Evolutionary conservation across 2,329 filamentous ascomycete genomes (phyloP), one percentile per base, ranked within the genome.

Genomic region (Aspergillus neoniger): DNA sequence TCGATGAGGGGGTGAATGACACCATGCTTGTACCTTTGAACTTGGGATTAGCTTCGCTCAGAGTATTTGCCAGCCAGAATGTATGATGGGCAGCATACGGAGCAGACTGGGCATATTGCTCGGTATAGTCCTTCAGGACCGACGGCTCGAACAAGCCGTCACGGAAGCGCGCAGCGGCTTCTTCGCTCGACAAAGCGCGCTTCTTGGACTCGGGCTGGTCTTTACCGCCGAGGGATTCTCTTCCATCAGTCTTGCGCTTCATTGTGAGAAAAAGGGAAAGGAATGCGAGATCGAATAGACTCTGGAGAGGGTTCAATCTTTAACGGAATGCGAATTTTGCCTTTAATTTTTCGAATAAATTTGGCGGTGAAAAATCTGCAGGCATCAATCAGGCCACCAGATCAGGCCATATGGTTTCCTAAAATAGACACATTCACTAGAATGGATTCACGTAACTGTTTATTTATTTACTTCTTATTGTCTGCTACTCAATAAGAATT

Each of bases 1-100:
- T 95, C 83, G 74, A 98, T 89, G 47, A 99, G 82, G 57, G 86
- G 82, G 67, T 87, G 83, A 72, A 99, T 96, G 55, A 99, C 94
- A 68, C 90, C 90, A 76, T 99, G 94, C 75, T 94, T 92, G 82
- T 99, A 99, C 5, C 84, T 86, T 62, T 1, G 36, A 57, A 15
- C 32, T 51, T 23, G 25, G 17, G 15, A 54, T 65, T 25, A 65
- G 59, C 36, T 7, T 30, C 30, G 17, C 36, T 38, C 17, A 50
- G 1, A 12, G 17, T 14, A 51, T 5, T 3, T 19, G 15, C 7
- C 23, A 15, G 36, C 3, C 17, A 39, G 3, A 19, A 17, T 6
- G 2, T 30, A 30, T 7, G 28, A 12, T 36, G 32, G 48, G 36
- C 50, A 44, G 72, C 78, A 54, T 73, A 80, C 75, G 80, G 80